Evolutionary conservation across 2,329 filamentous ascomycete species (phyloP), one percentile per base, ranked within the genome.

Genomic region (Diplodia sapinea): DNA sequence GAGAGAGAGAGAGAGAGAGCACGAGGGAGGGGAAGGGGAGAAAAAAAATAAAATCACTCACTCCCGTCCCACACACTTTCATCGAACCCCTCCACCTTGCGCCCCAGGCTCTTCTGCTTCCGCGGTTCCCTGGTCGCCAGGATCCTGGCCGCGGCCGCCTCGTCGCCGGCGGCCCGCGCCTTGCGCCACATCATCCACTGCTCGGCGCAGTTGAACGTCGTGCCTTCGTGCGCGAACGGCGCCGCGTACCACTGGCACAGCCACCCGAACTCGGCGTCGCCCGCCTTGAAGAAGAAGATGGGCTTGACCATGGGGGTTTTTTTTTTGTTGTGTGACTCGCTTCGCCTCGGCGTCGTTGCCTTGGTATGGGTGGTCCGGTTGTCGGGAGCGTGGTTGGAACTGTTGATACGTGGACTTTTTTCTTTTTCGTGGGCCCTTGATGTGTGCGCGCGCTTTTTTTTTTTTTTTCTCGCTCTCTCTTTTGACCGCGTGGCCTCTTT

Each of bases 211-310:
- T 70, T 70, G 69, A 82, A 82, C 54, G 67, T 76, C 62, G 74
- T 70, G 55, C 76, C 73, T 43, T 73, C 78, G 26, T 68, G 69
- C 1, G 72, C 62, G 72, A 88, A 90, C 78, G 81, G 62, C 77
- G 72, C 23, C 23, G 23, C 23, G 73, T 86, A 88, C 87, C 87
- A 90, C 77, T 91, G 88, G 0, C 84, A 87, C n/a, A 90, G 80
- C 76, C 82, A 88, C 49, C 86, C 87, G 40, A 83, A 78, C 0
- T 77, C 70, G 67, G 86, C 81, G 2, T 26, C 23, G 12, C 79
- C 79, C 51, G 75, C 73, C 40, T 74, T 71, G 76, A 75, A 79
- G 75, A 80, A 80, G 70, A 70, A 79, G 47, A 79, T 20, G 8
- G 65, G 43, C 43, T 50, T 12, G 15, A 26, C 26, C 57, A 50